Conservation (phyloP, 345 rosid species). For the Eucalyptus curtisii region DNA sequence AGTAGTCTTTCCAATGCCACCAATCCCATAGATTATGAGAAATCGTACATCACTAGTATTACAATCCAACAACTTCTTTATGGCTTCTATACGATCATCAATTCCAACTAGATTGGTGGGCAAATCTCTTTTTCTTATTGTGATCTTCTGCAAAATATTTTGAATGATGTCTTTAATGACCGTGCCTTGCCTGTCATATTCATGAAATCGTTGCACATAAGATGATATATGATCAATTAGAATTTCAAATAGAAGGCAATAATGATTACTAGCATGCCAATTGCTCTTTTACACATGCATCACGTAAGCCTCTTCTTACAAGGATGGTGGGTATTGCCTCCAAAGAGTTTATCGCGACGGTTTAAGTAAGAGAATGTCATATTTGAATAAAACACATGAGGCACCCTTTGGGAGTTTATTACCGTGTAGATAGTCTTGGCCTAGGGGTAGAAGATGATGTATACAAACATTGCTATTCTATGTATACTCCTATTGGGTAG, state of each 20-base stretch:
- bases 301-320: not conserved
- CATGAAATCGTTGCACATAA: not conserved
- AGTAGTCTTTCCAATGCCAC: not conserved
- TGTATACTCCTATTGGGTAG: not conserved
- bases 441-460: not conserved
- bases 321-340: not conserved
- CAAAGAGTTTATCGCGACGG: not conserved
- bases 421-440: not conserved
- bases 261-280: not conserved
- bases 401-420: not conserved
- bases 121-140: not conserved
- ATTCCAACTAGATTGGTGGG: not conserved
- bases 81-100: not conserved
- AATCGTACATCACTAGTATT: not conserved
- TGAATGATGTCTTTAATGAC: not conserved
- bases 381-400: not conserved
- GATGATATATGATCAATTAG: not conserved
- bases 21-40: not conserved
- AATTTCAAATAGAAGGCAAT: not conserved
- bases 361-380: not conserved
- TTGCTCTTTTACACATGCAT: not conserved
- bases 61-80: not conserved
- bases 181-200: not conserved
- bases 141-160: not conserved
- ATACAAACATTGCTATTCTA: not conserved